Percentiles rank a stretch among this genome's conserved stretches.
Conservation (phyloP, 2,329 filamentous ascomycete genomes). For the Knufia petricola region DNA sequence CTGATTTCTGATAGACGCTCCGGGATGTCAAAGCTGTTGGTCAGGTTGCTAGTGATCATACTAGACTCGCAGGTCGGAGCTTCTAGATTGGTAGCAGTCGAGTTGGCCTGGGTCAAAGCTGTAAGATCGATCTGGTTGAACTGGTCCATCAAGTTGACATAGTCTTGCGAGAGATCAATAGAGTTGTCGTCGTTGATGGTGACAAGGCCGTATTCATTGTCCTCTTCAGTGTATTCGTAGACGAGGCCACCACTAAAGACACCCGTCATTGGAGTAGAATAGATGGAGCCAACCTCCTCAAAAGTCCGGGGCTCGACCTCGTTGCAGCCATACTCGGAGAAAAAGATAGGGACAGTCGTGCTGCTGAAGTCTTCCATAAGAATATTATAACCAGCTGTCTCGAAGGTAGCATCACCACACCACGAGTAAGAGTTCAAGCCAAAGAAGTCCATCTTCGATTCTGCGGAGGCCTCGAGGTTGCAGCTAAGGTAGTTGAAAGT, state of each 20-base stretch:
- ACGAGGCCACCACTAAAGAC: conserved; percentile 50
- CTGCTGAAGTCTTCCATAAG: conserved; percentile 51
- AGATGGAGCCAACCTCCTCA: conserved; percentile 51
- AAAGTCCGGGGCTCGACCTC: conserved; percentile 47
- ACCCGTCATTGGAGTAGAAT: conserved; percentile 49
- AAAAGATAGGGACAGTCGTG: conserved; percentile 53
- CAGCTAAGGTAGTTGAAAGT: conserved; percentile 55
- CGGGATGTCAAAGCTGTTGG: conserved; percentile 70
- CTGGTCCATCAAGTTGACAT: conserved; percentile 63
- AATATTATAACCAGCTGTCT: conserved; percentile 45
- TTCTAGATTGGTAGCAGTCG: conserved; percentile 43
- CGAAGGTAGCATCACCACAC: conserved; percentile 51
- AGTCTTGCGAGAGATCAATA: conserved; percentile 54
- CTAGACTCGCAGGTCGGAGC: conserved; percentile 55
- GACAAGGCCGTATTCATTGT: conserved; percentile 48
- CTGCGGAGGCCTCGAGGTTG: conserved; percentile 38
- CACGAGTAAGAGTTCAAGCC: conserved; percentile 61
- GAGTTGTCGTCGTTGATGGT: conserved; percentile 49
- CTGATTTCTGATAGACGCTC: conserved; percentile 56
- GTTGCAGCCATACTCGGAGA: conserved; percentile 60
- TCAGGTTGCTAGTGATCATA: conserved; percentile 64
- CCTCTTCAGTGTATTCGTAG: conserved; percentile 42
- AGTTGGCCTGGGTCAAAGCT: conserved; percentile 54
- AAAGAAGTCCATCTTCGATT: conserved; percentile 53
- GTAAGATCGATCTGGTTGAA: conserved; percentile 65